These are phyloP conservation scores for Septoria linicola DNA, from an alignment of 2,329 filamentous ascomycete species.

Conservation along the genomic window DNA sequence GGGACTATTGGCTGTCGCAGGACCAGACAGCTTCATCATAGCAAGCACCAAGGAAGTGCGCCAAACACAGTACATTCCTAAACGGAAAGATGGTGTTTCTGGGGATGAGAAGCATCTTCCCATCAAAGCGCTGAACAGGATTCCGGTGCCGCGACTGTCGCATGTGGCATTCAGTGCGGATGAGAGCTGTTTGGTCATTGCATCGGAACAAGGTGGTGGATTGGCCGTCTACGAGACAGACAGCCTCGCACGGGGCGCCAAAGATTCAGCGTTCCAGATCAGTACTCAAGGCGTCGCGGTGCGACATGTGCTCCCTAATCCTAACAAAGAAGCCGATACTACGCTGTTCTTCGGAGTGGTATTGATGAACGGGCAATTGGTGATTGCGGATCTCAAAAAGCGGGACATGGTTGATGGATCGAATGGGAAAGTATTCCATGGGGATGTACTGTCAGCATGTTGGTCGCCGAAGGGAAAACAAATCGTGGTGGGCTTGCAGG, in stretches of 20 bases:
- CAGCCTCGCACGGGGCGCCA: slow-evolving; percentile 63
- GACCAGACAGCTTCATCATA: slow-evolving; percentile 74
- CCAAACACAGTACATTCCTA: slow-evolving; percentile 61
- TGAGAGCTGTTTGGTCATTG: slow-evolving; percentile 78
- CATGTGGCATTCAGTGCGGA: slow-evolving; percentile 91
- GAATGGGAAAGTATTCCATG: slow-evolving; percentile 64
- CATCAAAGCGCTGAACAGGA: slow-evolving; percentile 58
- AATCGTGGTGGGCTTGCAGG: slow-evolving; percentile 76
- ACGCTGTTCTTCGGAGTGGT: slow-evolving; percentile 74
- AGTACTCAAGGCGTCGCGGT: slow-evolving; percentile 72
- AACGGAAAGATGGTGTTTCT: slow-evolving; percentile 45
- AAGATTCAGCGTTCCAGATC: slow-evolving; percentile 71
- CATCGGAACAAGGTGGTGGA: slow-evolving; percentile 76
- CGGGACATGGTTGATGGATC: slow-evolving; percentile 57
- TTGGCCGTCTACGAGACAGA: slow-evolving; percentile 79
- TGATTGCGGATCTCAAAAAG: slow-evolving; percentile 77
- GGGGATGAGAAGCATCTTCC: slow-evolving; percentile 16
- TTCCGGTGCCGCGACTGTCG: slow-evolving; percentile 74
- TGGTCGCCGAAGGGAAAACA: slow-evolving; percentile 97
- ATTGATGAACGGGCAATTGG: slow-evolving; percentile 73
- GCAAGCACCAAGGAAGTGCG: slow-evolving; percentile 75
- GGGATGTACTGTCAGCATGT: slow-evolving; percentile 75
- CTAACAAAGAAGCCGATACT: slow-evolving; percentile 60
- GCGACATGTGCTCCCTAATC: slow-evolving; percentile 76
- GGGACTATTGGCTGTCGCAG: slow-evolving; percentile 82